Percentiles rank a stretch among this genome's conserved stretches.
These are phyloP conservation scores for Ophiocordyceps sinensis DNA, from an alignment of 2,329 filamentous ascomycete genomes.

Conservation along the genomic window DNA sequence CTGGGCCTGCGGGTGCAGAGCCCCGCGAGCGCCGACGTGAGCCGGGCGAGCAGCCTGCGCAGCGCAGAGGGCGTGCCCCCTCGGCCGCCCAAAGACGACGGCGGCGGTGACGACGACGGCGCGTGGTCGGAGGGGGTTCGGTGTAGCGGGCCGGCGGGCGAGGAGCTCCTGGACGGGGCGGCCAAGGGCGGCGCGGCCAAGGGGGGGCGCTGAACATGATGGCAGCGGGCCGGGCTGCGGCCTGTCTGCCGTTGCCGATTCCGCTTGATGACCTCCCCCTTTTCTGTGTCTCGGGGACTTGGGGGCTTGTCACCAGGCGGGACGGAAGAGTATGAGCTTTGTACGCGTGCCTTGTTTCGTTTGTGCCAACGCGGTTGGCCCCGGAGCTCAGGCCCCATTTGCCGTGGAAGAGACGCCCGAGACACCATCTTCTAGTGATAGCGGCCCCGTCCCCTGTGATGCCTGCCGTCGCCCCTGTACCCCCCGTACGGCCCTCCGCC, in stretches of 20 bases:
- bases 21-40: conserved; percentile 51
- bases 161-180: conserved; percentile 13
- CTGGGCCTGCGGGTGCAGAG: conserved; percentile 54
- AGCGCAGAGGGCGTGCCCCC: conserved; percentile 13
- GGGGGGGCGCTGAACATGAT: not conserved
- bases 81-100: conserved; percentile 1
- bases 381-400: too few species aligned
- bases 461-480: conserved; percentile 17
- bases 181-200: not conserved
- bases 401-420: too few species aligned
- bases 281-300: too few species aligned
- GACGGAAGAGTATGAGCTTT: too few species aligned
- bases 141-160: conserved; percentile 20
- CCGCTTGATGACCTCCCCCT: too few species aligned
- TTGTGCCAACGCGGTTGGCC: not conserved
- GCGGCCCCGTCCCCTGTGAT: conserved; percentile 18
- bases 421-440: conserved; percentile 10
- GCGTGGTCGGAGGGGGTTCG: conserved; percentile 18
- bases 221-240: too few species aligned
- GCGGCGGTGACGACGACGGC: conserved; percentile 2
- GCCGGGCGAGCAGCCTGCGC: conserved; percentile 56
- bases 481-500: conserved; percentile 19
- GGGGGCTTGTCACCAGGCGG: too few species aligned
- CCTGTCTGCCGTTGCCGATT: too few species aligned
- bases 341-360: not conserved